phyloP scores from a whole-genome alignment of 2,329 filamentous ascomycete species.

The Macrophomina pseudophaseolina region DNA sequence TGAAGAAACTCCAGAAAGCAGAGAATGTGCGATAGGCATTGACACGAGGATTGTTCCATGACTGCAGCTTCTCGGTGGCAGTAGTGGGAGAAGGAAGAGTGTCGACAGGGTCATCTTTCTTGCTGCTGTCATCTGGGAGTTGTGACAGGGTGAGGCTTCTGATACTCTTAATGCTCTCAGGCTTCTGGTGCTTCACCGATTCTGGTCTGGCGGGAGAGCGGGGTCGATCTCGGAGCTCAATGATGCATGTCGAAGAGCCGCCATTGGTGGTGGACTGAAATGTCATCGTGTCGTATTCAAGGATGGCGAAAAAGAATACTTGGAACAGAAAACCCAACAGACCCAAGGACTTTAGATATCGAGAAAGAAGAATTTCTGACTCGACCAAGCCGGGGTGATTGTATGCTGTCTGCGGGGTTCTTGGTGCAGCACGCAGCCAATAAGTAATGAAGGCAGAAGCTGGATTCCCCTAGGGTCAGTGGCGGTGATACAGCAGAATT shows the following conservation, averaged over 20 bases:
- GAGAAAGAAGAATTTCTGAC: too few species aligned
- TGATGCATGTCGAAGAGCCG: conserved; percentile 41
- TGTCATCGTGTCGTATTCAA: conserved; percentile 17
- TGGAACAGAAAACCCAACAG: background rate
- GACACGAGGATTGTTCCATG: conserved; percentile 67
- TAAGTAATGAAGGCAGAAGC: too few species aligned
- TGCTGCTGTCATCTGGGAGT: background rate
- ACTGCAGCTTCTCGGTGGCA: conserved; percentile 52
- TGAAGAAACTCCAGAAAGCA: conserved; percentile 65
- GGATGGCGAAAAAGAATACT: background rate
- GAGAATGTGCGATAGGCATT: conserved; percentile 65
- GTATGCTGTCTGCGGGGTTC: too few species aligned
- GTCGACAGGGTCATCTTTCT: conserved; percentile 40
- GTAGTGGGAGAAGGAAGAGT: conserved; percentile 52
- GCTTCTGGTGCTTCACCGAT: conserved; percentile 30
- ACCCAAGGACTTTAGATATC: background rate
- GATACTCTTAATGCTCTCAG: conserved; percentile 27
- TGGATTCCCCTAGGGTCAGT: too few species aligned
- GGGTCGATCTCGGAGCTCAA: conserved; percentile 38
- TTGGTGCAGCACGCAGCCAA: too few species aligned
- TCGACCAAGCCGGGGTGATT: background rate
- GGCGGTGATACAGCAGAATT: conserved; percentile 7
- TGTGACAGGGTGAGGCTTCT: conserved; percentile 8
- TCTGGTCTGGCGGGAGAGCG: background rate
- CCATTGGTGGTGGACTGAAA: conserved; percentile 35